A percentile compares a stretch with the other conserved stretches of the same genome.
These are phyloP conservation scores for Cicer chorassanicum DNA, from an alignment of 306 rosid species.

Conservation along the genomic window DNA sequence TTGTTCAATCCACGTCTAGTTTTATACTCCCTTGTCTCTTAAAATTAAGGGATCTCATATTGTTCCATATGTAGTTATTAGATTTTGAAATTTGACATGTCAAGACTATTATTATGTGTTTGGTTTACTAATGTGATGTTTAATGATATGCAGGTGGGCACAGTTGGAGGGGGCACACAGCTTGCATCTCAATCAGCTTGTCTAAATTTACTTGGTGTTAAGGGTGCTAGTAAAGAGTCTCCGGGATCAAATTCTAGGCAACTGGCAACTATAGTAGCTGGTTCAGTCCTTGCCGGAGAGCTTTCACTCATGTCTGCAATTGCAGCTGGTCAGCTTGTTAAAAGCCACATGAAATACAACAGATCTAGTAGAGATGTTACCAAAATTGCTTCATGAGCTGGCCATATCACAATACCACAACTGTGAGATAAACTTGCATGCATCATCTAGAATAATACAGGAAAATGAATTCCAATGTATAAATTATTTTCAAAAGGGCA, in stretches of 20 bases:
- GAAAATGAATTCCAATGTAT: not conserved
- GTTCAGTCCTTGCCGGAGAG: conserved; percentile 89
- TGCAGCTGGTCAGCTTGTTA: conserved; percentile 90
- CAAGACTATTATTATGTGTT: not conserved
- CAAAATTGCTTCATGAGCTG: conserved; percentile 49
- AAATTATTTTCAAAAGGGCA: conserved; percentile 11
- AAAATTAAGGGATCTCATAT: not conserved
- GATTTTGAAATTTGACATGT: not conserved
- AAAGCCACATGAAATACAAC: conserved; percentile 94
- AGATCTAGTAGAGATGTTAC: conserved; percentile 74
- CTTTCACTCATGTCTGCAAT: conserved; percentile 94
- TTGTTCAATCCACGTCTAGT: not conserved
- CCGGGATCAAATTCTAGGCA: conserved; percentile 80
- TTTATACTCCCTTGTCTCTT: not conserved
- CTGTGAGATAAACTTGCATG: conserved; percentile 8
- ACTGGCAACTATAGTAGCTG: conserved; percentile 79
- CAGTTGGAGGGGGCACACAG: conserved; percentile 98
- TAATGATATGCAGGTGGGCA: conserved; percentile 68
- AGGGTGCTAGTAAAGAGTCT: conserved; percentile 79
- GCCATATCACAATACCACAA: not conserved
- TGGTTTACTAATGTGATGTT: conserved; percentile 5
- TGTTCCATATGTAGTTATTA: not conserved
- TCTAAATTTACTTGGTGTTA: conserved; percentile 83
- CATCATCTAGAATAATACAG: not conserved
- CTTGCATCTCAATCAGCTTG: conserved; percentile 94